phyloP scores from a whole-genome alignment of 129 eudicot genomes.

The Sambucus nigra region DNA sequence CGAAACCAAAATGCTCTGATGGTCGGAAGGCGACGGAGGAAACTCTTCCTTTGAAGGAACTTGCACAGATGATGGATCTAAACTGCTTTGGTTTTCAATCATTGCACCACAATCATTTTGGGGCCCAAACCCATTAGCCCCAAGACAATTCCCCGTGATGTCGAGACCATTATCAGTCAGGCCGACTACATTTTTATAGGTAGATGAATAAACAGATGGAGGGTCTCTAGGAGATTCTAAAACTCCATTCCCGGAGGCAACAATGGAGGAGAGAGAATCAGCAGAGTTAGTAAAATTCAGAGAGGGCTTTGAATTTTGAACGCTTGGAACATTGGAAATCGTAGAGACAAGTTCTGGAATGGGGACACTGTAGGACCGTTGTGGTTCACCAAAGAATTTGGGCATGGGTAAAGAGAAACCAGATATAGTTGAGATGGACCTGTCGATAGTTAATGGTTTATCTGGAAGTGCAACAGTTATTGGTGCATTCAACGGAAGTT shows the following conservation, averaged over 20 bases:
- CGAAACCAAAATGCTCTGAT: constrained; percentile 91
- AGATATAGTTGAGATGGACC: constrained; percentile 81
- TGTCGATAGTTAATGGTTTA: constrained; percentile 52
- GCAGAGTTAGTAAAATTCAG: no score
- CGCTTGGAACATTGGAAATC: constrained; percentile 11
- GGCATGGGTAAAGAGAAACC: constrained; percentile 40
- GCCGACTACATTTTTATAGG: constrained; percentile 13
- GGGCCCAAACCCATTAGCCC: constrained; percentile 21
- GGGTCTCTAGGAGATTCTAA: constrained; percentile 19
- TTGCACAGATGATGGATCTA: constrained; percentile 23
- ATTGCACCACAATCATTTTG: constrained; percentile 12
- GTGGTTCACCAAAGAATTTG: constrained; percentile 32
- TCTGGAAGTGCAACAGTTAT: constrained; percentile 82
- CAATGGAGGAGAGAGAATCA: constrained; percentile 14
- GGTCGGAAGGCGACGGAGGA: constrained; percentile 88
- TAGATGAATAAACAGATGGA: constrained; percentile 12
- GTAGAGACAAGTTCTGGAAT: constrained; percentile 35
- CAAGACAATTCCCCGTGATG: constrained; percentile 6
- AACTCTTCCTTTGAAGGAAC: constrained; percentile 63
- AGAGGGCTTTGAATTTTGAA: constrained; percentile 8
- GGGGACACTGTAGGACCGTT: constrained; percentile 37
- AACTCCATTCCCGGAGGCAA: constrained; percentile 15
- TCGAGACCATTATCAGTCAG: constrained; percentile 8
- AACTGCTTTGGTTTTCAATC: constrained; percentile 10
- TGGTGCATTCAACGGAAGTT: constrained; percentile 59